Conservation (phyloP, 2,329 filamentous ascomycete species). For the Diplocarpon rosae region DNA sequence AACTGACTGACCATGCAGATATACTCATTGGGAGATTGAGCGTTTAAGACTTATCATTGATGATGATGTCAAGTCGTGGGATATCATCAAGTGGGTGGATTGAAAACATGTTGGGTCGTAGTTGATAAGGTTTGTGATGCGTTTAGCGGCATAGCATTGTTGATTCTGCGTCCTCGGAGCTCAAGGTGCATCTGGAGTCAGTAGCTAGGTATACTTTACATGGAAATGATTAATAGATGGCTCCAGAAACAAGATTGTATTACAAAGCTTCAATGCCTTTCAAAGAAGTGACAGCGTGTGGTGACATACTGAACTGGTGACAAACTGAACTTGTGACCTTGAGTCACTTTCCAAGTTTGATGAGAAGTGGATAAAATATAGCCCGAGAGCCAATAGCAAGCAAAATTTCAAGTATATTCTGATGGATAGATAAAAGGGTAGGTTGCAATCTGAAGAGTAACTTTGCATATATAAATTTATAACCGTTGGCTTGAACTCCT, state of each 20-base stretch:
- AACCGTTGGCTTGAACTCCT: no score
- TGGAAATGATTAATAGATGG: not conserved
- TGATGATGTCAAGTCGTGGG: slow-evolving; percentile 54
- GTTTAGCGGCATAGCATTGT: slow-evolving; percentile 2
- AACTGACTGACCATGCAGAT: slow-evolving; percentile 25
- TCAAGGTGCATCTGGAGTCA: not conserved
- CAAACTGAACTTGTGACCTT: no score
- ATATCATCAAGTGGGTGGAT: slow-evolving; percentile 46
- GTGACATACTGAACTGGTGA: not conserved
- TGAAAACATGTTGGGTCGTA: slow-evolving; percentile 5
- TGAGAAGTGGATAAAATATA: no score
- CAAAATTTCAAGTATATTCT: no score
- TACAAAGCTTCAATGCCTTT: not conserved
- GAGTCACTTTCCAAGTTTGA: no score
- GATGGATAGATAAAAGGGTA: no score
- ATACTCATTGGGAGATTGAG: slow-evolving; percentile 58
- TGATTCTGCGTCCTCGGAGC: not conserved
- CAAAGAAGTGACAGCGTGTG: not conserved
- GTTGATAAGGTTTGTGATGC: not conserved
- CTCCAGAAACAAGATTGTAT: not conserved
- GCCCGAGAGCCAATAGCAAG: no score
- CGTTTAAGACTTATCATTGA: slow-evolving; percentile 57
- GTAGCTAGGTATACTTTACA: not conserved
- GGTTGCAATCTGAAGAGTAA: no score
- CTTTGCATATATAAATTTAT: no score